These are phyloP conservation scores for Candida caryicola DNA, from an alignment of 805 yeast species.

Conservation along the genomic window DNA sequence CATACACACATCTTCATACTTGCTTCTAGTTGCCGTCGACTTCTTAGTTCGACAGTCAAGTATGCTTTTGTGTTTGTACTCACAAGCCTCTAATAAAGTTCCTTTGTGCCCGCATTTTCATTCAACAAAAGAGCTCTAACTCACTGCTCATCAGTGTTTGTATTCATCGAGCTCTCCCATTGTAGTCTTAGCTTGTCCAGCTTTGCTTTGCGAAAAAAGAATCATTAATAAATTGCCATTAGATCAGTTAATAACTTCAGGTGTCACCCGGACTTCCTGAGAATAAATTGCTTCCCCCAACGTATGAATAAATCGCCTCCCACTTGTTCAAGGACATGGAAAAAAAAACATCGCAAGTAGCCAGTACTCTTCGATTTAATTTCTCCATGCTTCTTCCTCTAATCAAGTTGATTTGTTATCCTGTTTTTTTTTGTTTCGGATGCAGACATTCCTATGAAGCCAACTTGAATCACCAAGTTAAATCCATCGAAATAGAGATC, in stretches of 20 bases:
- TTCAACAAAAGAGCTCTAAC: neutral
- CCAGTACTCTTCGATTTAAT: no score
- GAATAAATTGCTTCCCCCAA: constrained; percentile 7
- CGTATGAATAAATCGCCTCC: constrained; percentile 7
- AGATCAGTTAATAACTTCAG: neutral
- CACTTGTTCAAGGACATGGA: neutral
- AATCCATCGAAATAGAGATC: neutral
- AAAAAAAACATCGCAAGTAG: no score
- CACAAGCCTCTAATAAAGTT: neutral
- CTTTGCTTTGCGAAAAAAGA: neutral
- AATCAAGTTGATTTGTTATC: constrained; percentile 2
- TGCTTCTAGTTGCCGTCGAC: neutral
- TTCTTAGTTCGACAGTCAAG: neutral
- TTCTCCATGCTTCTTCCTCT: constrained; percentile 2
- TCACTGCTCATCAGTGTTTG: neutral
- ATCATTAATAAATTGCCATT: neutral
- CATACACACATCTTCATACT: neutral
- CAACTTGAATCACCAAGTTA: constrained; percentile 2
- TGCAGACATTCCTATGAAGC: constrained; percentile 2
- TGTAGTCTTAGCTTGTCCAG: neutral
- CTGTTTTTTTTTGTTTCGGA: neutral
- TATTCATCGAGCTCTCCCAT: neutral
- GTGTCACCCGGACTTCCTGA: neutral
- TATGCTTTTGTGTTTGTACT: neutral
- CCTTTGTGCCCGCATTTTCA: neutral